Evolutionary conservation across 306 rosid genomes (phyloP), one percentile per base, ranked within the genome.

Genomic region (Inga leiocalycina): DNA sequence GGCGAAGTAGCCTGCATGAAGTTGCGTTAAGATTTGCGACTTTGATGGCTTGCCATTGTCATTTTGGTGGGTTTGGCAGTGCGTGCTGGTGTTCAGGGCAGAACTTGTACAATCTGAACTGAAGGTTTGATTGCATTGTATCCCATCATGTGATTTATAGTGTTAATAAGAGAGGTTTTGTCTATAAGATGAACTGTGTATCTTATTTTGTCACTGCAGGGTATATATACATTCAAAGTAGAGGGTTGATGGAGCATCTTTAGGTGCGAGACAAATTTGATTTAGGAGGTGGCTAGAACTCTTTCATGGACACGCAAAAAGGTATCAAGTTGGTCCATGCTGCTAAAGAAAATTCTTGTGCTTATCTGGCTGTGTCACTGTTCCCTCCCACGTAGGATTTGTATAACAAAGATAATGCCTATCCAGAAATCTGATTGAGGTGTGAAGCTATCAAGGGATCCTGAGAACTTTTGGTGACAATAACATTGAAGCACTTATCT

Each of bases 1-100:
- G 75, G 82, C 83, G 84, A 91, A 88, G 80, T 81, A 89, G 84
- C 89, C 89, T 24, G 85, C 88, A 78, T 85, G 91, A 49, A 88
- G 43, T 61, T 68, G 83, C 17, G 82, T 74, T 82, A 88, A 74
- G 74, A 88, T 12, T 69, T 86, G 57, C 30, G 56, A 34, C 9
- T 44, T 75, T 54, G 73, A 66, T 78, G 84, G 56, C 62, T 76
- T 84, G 72, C 82, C 62, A n/a, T 37, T 57, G 8, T 81, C 35
- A 10, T 9, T 30, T 30, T 74, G 72, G 65, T 35, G 61, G 57
- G 59, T 12, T 39, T 54, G 51, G 3, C 30, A 74, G 69, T 43
- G 74, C 79, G 37, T 65, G 51, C 10, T 78, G 14, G 78, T 24
- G 81, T 68, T 76, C 49, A 4, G 72, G 64, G 85, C 74, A 62